Percentiles rank a stretch among this genome's conserved stretches.
These are phyloP conservation scores for Lasiodiplodia theobromae DNA, from an alignment of 2,329 filamentous ascomycete species.

Conservation along the genomic window DNA sequence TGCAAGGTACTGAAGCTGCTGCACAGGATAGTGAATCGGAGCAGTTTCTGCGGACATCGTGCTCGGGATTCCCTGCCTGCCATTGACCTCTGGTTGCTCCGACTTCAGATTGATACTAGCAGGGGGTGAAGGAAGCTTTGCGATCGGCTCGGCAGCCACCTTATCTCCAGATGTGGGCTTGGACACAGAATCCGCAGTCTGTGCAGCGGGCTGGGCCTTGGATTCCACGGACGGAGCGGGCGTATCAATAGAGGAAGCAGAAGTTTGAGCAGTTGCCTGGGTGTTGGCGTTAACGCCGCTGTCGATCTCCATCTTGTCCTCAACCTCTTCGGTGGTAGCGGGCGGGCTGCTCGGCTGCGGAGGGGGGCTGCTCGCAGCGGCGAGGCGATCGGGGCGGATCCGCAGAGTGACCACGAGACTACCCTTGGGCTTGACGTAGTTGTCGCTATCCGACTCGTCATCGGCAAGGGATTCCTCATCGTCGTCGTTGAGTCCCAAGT, in stretches of 20 bases:
- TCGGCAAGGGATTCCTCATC: constrained; percentile 56
- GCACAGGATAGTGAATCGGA: background rate
- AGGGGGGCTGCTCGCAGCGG: constrained; percentile 23
- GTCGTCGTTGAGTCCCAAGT: constrained; percentile 64
- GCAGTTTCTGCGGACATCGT: background rate
- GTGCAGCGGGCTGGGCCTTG: background rate
- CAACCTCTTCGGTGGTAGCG: background rate
- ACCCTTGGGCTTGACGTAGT: constrained; percentile 16
- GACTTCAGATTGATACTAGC: constrained; percentile 16
- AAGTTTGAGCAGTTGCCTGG: background rate
- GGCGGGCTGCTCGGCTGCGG: constrained; percentile 20
- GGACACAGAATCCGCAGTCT: background rate
- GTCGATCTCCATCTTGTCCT: constrained; percentile 14
- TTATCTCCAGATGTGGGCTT: background rate
- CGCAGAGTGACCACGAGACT: constrained; percentile 23
- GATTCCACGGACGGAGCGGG: background rate
- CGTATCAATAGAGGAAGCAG: background rate
- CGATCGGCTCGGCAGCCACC: background rate
- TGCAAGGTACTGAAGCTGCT: background rate
- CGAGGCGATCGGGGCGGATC: constrained; percentile 17
- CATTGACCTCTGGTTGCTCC: constrained; percentile 15
- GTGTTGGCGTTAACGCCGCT: background rate
- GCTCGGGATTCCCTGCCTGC: background rate
- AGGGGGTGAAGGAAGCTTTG: constrained; percentile 26
- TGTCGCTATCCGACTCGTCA: constrained; percentile 51